Base-by-base conservation (phyloP, 805 yeast species). In the Starmerella scarabaei region DNA sequence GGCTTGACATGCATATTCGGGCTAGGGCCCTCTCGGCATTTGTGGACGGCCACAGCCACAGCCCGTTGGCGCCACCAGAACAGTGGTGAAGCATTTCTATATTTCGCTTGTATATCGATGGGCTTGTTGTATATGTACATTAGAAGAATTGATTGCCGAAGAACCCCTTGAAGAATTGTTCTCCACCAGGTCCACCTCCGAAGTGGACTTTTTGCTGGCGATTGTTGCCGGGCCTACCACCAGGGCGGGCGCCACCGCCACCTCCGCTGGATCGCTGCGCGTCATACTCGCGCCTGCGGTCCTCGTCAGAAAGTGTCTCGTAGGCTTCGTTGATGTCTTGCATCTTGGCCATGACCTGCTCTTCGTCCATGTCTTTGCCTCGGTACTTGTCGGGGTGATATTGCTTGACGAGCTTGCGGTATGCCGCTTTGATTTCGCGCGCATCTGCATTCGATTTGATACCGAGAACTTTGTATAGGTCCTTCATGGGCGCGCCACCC, bases 301-400 rank as follows among this genome's bases (percentile, higher is more conserved):
- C 80, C 2, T 73, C 72, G 49, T 80, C 75, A 8, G 85, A 72
- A 28, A 88, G 65, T 2, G 79, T 77, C 56, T 85, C 96, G 59
- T 91, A 85, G 0, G 97, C 97, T 55, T 80, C 83, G 59, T 88
- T 91, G 47, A 88, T 81, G 40, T 79, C 86, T 35, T 93, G 84
- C 86, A 88, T 91, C 53, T 80, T 82, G 36, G 65, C 65, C 59
- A 84, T 94, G 28, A 80, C 78, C 43, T 79, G 71, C 24, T 76
- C 82, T 21, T 72, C 68, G 7, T 76, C 66, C 44, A 79, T 57
- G 29, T 77, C 82, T 1, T 21, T 41, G 27, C 75, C 77, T 52
- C 75, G 75, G 55, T 81, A 77, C 58, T 88, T 91, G 60, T 88
- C 98, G 0, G 98, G 98, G 56, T 88, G 98, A 58, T 71, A 83